Evolutionary conservation across 179 eudicot genomes (phyloP), one percentile per base, ranked within the genome.

Genomic region (Carnegiea gigantea): DNA sequence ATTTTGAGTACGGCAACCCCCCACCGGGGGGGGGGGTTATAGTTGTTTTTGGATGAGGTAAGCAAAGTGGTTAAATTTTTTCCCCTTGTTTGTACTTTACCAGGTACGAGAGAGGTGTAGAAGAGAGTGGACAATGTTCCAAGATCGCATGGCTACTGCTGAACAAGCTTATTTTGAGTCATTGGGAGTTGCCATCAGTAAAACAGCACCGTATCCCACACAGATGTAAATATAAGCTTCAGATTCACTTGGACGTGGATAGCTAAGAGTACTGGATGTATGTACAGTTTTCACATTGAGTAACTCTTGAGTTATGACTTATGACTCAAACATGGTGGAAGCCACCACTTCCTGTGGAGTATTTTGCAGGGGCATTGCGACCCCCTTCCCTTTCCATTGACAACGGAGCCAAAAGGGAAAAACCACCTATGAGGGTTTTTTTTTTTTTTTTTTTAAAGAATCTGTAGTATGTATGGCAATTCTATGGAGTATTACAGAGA

Each of bases 71-170:
- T 28, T 7, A 30, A 28, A 28, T 30, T 1, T 60, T 70, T 48
- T 9, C 9, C 53, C n/a, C 43, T 33, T 64, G 8, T 33, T 71
- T 54, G 13, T 60, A 20, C 15, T 64, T 14, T 53, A 57, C 14
- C 46, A 82, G 84, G 82, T 76, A 9, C 60, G 67, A n/a, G 67
- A 54, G n/a, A 76, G 79, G 38, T 76, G 79, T 23, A 57, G 70
- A 21, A 76, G 60, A 33, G 79, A 76, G 36, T 76, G 79, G 79
- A 60, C 43, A 53, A 76, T 77, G 51, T 77, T 77, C 71, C 79
- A 77, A 77, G 71, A 77, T 77, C 70, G 79, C n/a, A 38, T 77
- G 6, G 71, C 24, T 10, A 60, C 9, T 60, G 67, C 67, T 60
- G 67, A 60, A 60, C 67, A 21, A 21, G 67, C 67, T 60, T 60